These are phyloP conservation scores for Nakazawaea populi DNA, from an alignment of 805 yeast genomes.

Conservation along the genomic window DNA sequence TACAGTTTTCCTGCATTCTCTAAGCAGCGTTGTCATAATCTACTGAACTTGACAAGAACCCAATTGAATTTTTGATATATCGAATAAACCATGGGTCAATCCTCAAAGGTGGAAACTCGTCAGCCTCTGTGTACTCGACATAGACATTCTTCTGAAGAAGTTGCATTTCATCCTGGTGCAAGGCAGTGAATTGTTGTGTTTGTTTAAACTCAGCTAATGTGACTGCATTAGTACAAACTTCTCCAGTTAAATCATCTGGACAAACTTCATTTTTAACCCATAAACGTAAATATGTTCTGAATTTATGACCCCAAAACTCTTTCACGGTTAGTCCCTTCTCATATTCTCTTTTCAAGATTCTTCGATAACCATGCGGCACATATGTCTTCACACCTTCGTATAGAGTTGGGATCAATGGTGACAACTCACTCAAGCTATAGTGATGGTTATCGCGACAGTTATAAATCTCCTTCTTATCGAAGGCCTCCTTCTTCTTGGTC, in stretches of 20 bases:
- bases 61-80: slow-evolving; percentile 6
- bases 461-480: slow-evolving; percentile 23
- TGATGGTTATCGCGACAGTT: slow-evolving; percentile 56
- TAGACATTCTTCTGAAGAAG: slow-evolving; percentile 12
- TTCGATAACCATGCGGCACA: slow-evolving; percentile 40
- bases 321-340: slow-evolving; percentile 26
- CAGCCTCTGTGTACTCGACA: slow-evolving; percentile 5
- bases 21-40: slow-evolving; percentile 7
- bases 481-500: slow-evolving; percentile 16
- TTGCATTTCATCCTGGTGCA: slow-evolving; percentile 23
- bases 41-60: neutral
- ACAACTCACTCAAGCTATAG: slow-evolving; percentile 34
- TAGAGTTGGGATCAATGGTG: slow-evolving; percentile 41
- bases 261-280: slow-evolving; percentile 41
- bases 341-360: slow-evolving; percentile 45
- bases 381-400: slow-evolving; percentile 53
- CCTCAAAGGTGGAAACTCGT: slow-evolving; percentile 12
- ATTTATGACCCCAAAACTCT: slow-evolving; percentile 36
- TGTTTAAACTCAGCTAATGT: slow-evolving; percentile 24
- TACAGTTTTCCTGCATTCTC: too few species aligned
- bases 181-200: slow-evolving; percentile 23
- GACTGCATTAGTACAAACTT: slow-evolving; percentile 25
- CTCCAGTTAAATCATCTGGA: slow-evolving; percentile 20
- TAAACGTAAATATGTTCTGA: slow-evolving; percentile 43
- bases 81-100: slow-evolving; percentile 14